phyloP scores from a whole-genome alignment of 306 rosid species.

The Hippophae gyantsensis region DNA sequence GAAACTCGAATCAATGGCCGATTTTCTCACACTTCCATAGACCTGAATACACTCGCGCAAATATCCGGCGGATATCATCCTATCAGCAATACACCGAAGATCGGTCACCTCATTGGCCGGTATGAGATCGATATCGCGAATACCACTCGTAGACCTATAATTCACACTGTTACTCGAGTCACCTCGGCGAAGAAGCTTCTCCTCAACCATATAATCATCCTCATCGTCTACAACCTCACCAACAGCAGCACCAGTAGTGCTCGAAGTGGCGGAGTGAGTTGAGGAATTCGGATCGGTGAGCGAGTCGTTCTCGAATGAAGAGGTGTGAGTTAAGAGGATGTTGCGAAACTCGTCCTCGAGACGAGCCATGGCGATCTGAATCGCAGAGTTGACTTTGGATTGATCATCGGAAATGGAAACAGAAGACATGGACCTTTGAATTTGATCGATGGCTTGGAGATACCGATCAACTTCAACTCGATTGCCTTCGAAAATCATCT shows the following conservation, averaged over 20 bases:
- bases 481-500: conserved; percentile 75
- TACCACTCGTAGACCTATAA: conserved; percentile 64
- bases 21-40: conserved; percentile 78
- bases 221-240: conserved; percentile 6
- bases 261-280: conserved; percentile 9
- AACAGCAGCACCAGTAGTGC: neutral
- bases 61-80: conserved; percentile 84
- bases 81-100: conserved; percentile 74
- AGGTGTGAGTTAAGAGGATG: conserved; percentile 60
- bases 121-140: conserved; percentile 92
- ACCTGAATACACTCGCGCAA: conserved; percentile 87
- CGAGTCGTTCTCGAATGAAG: conserved; percentile 55
- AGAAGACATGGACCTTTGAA: conserved; percentile 69
- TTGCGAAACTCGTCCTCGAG: conserved; percentile 92
- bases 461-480: conserved; percentile 72
- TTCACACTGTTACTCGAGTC: conserved; percentile 23
- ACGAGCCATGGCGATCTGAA: conserved; percentile 98
- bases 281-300: conserved; percentile 47
- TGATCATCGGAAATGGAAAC: conserved; percentile 47
- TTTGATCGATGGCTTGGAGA: conserved; percentile 84
- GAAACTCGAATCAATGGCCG: conserved; percentile 69
- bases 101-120: conserved; percentile 61
- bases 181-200: conserved; percentile 33
- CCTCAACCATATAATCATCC: conserved; percentile 7
- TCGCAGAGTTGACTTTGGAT: conserved; percentile 46